Conservation (phyloP, 768 basidiomycete species). For the Hortiboletus campestris region DNA sequence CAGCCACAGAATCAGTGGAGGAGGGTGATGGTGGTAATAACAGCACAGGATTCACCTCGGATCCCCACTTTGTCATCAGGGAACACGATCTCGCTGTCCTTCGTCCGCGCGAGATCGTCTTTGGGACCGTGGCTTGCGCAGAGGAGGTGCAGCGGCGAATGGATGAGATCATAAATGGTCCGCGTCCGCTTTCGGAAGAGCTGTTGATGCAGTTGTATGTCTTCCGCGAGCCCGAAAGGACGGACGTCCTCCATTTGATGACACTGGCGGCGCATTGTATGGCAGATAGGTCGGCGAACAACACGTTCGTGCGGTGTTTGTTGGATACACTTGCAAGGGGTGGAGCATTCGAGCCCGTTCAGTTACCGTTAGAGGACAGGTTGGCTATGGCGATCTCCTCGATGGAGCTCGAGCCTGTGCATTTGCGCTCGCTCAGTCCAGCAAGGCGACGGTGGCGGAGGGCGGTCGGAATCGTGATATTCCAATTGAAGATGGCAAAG, state of each 20-base stretch:
- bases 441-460: no score
- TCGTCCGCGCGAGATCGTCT: no score
- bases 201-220: constrained; percentile 43
- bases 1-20: no score
- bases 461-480: no score
- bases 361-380: constrained; percentile 1
- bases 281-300: constrained; percentile 40
- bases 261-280: constrained; percentile 48
- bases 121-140: constrained; percentile 22
- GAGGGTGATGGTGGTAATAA: no score
- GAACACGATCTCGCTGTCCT: no score
- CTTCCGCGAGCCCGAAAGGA: constrained; percentile 36
- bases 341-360: neutral
- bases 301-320: constrained; percentile 35
- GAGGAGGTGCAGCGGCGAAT: constrained; percentile 33
- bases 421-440: constrained; percentile 24
- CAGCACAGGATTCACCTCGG: neutral
- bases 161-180: constrained; percentile 31
- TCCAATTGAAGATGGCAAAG: no score
- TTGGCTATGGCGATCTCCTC: constrained; percentile 41
- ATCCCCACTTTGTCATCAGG: constrained; percentile 39
- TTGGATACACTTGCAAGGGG: constrained; percentile 37
- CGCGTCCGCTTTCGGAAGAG: constrained; percentile 39
- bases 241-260: constrained; percentile 40
- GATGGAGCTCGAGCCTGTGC: constrained; percentile 37